These are phyloP conservation scores for Purshia tridentata DNA, from an alignment of 306 rosid species.

Conservation along the genomic window DNA sequence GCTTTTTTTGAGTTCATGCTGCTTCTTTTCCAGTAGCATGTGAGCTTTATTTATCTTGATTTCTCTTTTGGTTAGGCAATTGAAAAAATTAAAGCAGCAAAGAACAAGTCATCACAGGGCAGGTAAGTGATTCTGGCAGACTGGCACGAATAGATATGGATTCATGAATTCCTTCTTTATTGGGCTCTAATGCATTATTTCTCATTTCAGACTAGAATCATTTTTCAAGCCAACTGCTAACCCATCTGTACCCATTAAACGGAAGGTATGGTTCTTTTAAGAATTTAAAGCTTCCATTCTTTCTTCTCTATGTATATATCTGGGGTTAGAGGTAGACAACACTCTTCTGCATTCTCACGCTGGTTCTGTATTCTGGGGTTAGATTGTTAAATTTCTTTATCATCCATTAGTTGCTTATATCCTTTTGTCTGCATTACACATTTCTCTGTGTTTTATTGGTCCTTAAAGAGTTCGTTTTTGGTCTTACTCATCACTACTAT, in stretches of 20 bases:
- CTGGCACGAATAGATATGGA: conserved; percentile 11
- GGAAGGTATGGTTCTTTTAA: conserved; percentile 59
- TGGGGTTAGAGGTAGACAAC: not conserved
- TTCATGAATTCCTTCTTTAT: conserved; percentile 9
- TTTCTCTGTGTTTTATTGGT: not conserved
- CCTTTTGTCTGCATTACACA: not conserved
- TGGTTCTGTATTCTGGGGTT: not conserved
- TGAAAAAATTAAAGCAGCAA: conserved; percentile 94
- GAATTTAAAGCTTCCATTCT: not conserved
- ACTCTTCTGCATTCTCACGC: not conserved
- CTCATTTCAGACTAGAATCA: conserved; percentile 69
- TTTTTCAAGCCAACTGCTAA: conserved; percentile 77
- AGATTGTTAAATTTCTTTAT: not conserved
- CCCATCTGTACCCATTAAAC: conserved; percentile 65
- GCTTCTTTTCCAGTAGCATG: conserved; percentile 6
- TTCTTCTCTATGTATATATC: not conserved
- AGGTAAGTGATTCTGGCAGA: conserved; percentile 51
- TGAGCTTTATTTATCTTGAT: conserved; percentile 17
- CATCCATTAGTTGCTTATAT: conserved; percentile 6
- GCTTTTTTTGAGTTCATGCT: conserved; percentile 23
- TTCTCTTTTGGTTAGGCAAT: conserved; percentile 60
- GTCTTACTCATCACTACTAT: not conserved
- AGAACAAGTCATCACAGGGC: conserved; percentile 92
- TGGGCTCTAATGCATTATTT: conserved; percentile 11
- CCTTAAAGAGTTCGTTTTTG: not conserved